Percentiles rank a stretch among this genome's conserved stretches.
These are phyloP conservation scores for Cyberlindnera mrakii DNA, from an alignment of 805 yeast species.

Conservation along the genomic window DNA sequence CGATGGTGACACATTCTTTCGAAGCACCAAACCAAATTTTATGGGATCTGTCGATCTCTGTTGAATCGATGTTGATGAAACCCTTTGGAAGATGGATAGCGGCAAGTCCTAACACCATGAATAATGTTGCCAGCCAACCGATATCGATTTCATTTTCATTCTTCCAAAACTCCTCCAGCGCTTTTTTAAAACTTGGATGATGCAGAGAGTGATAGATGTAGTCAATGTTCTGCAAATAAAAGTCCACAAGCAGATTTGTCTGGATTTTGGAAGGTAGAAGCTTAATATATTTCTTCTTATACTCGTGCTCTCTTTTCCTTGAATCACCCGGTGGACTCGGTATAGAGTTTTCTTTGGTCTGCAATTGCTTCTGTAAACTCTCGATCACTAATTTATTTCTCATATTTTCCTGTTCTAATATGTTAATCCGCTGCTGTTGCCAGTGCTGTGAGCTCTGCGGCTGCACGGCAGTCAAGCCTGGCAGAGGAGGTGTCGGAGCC, in stretches of 20 bases:
- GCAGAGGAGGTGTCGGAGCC: neutral
- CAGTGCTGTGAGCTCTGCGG: neutral
- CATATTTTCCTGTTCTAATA: neutral
- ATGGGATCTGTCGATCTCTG: slow-evolving; percentile 21
- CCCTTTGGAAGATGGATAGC: slow-evolving; percentile 25
- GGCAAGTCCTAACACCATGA: slow-evolving; percentile 21
- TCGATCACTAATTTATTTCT: neutral
- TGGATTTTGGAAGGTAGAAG: slow-evolving; percentile 21
- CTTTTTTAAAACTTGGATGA: slow-evolving; percentile 21
- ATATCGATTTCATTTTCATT: slow-evolving; percentile 17
- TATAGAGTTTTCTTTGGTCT: neutral
- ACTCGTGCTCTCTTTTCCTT: slow-evolving; percentile 4
- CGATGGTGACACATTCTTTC: slow-evolving; percentile 17
- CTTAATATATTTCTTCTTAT: slow-evolving; percentile 15
- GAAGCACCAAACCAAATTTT: slow-evolving; percentile 24
- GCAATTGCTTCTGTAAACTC: neutral
- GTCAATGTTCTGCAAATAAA: slow-evolving; percentile 23
- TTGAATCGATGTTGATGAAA: slow-evolving; percentile 18
- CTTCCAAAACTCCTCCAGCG: slow-evolving; percentile 17
- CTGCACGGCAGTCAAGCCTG: neutral
- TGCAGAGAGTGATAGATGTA: slow-evolving; percentile 27
- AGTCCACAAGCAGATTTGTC: slow-evolving; percentile 21
- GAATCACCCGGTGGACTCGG: neutral
- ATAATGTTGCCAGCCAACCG: slow-evolving; percentile 20
- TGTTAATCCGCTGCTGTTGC: neutral